Evolutionary conservation across 2,329 filamentous ascomycete species (phyloP).

Genomic region (Annulohypoxylon truncatum): DNA sequence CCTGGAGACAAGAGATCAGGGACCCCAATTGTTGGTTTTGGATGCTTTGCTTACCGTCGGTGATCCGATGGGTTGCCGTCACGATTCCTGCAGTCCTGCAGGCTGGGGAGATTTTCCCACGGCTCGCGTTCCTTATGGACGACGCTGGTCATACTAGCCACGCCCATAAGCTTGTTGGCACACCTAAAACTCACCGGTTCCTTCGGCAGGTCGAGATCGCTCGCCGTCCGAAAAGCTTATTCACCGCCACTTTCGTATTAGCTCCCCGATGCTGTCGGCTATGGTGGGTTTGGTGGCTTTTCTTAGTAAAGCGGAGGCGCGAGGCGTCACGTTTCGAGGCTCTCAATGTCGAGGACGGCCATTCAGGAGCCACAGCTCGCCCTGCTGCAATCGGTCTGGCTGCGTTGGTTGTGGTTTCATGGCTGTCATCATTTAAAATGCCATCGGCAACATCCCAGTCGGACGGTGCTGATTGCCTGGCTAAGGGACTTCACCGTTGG

Average conservation of each 20-base stretch:
- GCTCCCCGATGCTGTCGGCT: constrained; percentile 31
- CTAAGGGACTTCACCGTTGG: constrained; percentile 25
- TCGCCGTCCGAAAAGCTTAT: constrained; percentile 34
- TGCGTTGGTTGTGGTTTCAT: constrained; percentile 23
- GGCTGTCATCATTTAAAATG: constrained; percentile 36
- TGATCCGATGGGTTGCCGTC: constrained; percentile 14
- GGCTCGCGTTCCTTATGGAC: constrained; percentile 21
- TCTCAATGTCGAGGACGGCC: constrained; percentile 4
- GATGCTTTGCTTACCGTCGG: constrained; percentile 30
- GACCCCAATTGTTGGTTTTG: constrained; percentile 23
- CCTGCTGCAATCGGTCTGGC: constrained; percentile 20
- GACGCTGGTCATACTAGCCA: background rate
- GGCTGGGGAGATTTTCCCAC: constrained; percentile 22
- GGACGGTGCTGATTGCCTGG: constrained; percentile 31
- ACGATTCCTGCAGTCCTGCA: constrained; percentile 18
- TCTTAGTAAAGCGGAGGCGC: constrained; percentile 24
- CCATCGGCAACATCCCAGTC: constrained; percentile 26
- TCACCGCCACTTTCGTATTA: constrained; percentile 41
- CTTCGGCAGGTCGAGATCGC: constrained; percentile 9
- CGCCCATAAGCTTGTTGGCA: constrained; percentile 29
- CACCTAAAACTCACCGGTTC: constrained; percentile 26
- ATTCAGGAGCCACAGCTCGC: constrained; percentile 17
- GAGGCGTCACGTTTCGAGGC: constrained; percentile 26
- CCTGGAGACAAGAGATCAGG: constrained; percentile 29
- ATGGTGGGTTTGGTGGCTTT: background rate